A percentile compares a stretch with the other conserved stretches of the same genome.
These are phyloP conservation scores for Leishmania martiniquensis DNA, from an alignment of 208 protist species.

Conservation along the genomic window DNA sequence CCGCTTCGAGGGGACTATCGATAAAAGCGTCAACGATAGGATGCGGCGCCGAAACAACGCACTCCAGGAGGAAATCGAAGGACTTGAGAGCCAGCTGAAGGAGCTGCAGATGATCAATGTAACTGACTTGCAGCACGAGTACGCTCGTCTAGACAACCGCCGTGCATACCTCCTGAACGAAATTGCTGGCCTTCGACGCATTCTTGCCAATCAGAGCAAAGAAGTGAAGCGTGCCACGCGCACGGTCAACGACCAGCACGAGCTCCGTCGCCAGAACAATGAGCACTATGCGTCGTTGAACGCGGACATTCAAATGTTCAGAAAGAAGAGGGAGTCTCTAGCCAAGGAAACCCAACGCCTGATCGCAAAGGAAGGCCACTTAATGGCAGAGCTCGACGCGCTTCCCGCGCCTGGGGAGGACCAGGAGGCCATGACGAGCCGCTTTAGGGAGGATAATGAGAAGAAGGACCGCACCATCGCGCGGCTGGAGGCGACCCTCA, in stretches of 20 bases:
- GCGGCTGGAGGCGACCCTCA: conserved; percentile 50
- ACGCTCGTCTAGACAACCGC: conserved; percentile 57
- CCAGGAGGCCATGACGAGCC: conserved; percentile 29
- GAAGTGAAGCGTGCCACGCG: conserved; percentile 69
- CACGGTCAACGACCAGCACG: conserved; percentile 47
- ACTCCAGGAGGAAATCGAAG: conserved; percentile 58
- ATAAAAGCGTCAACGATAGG: conserved; percentile 45
- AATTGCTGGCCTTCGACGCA: conserved; percentile 71
- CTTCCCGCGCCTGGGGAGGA: conserved; percentile 33
- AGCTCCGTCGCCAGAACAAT: conserved; percentile 65
- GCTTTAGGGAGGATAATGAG: conserved; percentile 51
- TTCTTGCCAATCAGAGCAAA: conserved; percentile 77
- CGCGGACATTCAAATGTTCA: conserved; percentile 75
- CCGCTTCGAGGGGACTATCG: conserved; percentile 26
- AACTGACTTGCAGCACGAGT: conserved; percentile 74
- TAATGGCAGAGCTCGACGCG: conserved; percentile 27
- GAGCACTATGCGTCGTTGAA: conserved; percentile 58
- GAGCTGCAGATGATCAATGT: conserved; percentile 63
- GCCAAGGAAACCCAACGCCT: conserved; percentile 36
- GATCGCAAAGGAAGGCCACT: conserved; percentile 31
- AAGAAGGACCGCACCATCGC: conserved; percentile 57
- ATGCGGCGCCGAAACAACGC: conserved; percentile 52
- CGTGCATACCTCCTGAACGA: conserved; percentile 77
- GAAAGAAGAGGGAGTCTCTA: conserved; percentile 57
- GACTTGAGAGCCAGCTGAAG: conserved; percentile 57